phyloP scores from a whole-genome alignment of 441 rosid species.

The Adansonia rubrostipa region DNA sequence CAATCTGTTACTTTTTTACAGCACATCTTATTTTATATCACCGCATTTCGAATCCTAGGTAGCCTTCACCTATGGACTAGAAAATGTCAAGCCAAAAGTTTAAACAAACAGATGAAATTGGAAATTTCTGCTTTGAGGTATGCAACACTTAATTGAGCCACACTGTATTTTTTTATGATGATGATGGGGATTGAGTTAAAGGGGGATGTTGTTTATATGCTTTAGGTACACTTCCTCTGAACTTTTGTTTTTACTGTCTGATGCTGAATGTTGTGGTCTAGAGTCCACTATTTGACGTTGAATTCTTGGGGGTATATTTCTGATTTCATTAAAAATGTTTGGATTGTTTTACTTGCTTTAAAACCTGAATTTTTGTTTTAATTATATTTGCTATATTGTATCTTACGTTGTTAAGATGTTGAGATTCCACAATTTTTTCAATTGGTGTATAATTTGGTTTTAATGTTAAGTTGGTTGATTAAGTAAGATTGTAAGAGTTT shows the following conservation, averaged over 20 bases:
- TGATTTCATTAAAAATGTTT: conserved; percentile 12
- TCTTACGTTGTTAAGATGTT: conserved; percentile 16
- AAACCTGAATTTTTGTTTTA: background rate
- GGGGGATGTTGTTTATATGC: conserved; percentile 53
- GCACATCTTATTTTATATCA: conserved; percentile 23
- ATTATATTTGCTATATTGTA: conserved; percentile 1
- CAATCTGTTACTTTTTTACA: conserved; percentile 21
- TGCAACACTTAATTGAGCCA: conserved; percentile 11
- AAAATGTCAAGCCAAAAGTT: conserved; percentile 81
- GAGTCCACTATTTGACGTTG: conserved; percentile 67
- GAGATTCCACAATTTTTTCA: background rate
- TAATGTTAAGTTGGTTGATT: background rate
- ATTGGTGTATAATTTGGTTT: background rate
- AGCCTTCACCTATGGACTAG: conserved; percentile 91
- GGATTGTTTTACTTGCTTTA: background rate
- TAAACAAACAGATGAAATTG: conserved; percentile 70
- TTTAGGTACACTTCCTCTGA: conserved; percentile 65
- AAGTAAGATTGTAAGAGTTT: background rate
- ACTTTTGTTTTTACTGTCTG: conserved; percentile 77
- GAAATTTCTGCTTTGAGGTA: conserved; percentile 92
- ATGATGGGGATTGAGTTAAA: background rate
- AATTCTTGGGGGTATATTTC: conserved; percentile 76
- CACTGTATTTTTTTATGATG: background rate
- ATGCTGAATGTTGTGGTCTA: conserved; percentile 71
- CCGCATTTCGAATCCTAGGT: conserved; percentile 57